Evolutionary conservation across 2,329 filamentous ascomycete species (phyloP), one percentile per base, ranked within the genome.

Genomic region (Thielaviopsis populi): DNA sequence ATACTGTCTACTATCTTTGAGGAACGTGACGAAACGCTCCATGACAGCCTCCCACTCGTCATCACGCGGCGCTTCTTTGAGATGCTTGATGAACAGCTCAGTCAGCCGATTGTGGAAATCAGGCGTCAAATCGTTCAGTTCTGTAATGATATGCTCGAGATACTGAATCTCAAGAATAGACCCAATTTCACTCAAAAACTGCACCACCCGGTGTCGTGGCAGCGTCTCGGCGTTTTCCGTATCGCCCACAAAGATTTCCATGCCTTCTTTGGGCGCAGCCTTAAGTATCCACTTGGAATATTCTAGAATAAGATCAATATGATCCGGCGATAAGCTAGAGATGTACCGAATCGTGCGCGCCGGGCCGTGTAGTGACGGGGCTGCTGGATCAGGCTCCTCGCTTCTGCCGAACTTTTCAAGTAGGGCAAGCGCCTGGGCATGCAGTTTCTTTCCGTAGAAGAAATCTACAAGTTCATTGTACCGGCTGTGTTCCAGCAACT

Each of bases 381-480:
- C 78, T 1, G 75, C 75, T 56, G 80, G 77, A 64, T 81, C 76
- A 10, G 77, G 76, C 65, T 77, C 73, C 33, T 79, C 73, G 1
- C 80, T 78, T 33, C 81, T 82, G 19, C 92, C 92, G 69, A 96
- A 96, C 67, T 86, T 87, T 69, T 83, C 82, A 0, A 99, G 79
- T 37, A 96, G 76, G 68, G 90, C 87, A 19, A 99, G 76, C 0
- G 94, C 92, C 70, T 95, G 86, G 19, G 86, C 84, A 74, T 99
- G 94, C 48, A 97, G 80, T 73, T 87, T 91, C 76, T 99, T 99
- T 67, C 94, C 94, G 70, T 95, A 90, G 69, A 97, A 85, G 72
- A 99, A 99, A 73, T 97, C 92, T n/a, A 99, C 91, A 1, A 99
- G 78, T 74, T 97, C 92, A 61, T 87, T 92, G 74, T 95, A 96